phyloP scores from a whole-genome alignment of 75 land plant species.

The Sequoiadendron giganteum region DNA sequence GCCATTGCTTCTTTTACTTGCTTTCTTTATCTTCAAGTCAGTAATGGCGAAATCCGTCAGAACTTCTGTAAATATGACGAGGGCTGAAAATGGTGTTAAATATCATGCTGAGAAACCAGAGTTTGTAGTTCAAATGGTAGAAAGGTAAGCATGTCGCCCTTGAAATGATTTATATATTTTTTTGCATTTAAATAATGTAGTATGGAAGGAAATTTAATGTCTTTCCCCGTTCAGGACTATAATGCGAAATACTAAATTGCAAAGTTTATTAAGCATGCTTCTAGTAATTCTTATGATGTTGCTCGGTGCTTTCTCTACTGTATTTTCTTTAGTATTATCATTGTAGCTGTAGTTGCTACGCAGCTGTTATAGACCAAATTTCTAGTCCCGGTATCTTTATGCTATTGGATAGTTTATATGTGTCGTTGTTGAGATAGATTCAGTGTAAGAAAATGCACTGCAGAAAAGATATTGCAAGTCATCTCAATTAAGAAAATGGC shows the following conservation, averaged over 20 bases:
- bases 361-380: no score
- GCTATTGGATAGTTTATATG: no score
- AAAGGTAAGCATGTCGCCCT: background rate
- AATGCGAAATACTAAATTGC: no score
- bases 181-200: background rate
- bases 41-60: background rate
- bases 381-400: no score
- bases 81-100: background rate
- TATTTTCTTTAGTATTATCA: no score
- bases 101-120: background rate
- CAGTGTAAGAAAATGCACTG: background rate
- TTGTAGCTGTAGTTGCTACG: no score
- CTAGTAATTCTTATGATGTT: no score
- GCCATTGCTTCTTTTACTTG: background rate
- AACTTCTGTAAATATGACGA: background rate
- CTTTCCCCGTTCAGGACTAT: background rate
- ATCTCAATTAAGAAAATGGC: background rate
- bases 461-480: background rate
- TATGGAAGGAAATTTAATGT: background rate
- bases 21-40: background rate
- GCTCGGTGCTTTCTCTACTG: no score
- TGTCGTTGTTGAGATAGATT: background rate
- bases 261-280: no score
- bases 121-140: background rate
- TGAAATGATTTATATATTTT: background rate